Base-by-base conservation (phyloP, 2,329 filamentous ascomycete genomes). In the Colletotrichum melonis region DNA sequence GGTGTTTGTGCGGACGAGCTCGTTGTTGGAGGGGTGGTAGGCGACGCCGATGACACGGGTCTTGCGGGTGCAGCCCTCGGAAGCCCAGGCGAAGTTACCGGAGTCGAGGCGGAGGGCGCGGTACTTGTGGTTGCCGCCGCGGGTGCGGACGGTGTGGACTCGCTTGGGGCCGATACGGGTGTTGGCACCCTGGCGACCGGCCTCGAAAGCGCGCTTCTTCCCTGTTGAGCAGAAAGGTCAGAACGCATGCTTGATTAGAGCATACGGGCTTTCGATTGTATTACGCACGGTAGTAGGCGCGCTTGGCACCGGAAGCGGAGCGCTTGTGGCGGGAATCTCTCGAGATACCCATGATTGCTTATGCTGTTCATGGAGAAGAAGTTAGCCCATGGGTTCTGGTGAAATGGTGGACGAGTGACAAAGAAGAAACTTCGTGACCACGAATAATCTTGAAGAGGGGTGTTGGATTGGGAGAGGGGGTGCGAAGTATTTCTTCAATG, bases 1-100 rank as follows among this genome's bases (percentile, higher is more conserved):
- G 90, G 97, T 98, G 93, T 99, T 99, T 88, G 97, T 99, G 85
- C 97, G 97, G 91, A 99, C 95, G 81, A 99, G 92, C 90, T 99
- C 97, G 95, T 99, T 99, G 95, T 99, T 99, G 86, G 96, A 98
- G 77, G 97, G 97, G 89, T 99, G 97, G 94, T 95, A 99, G 86
- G 93, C 93, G 88, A 99, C 97, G 83, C 90, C 95, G 86, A 99
- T 98, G 86, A 99, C 94, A 91, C 97, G 97, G 88, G 94, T 95
- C 93, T 99, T 99, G 92, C 97, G 96, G 88, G 96, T 94, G 88
- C 95, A 90, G 84, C 96, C 95, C 92, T 99, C 97, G 79, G 95
- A 98, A 83, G 94, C 96, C 97, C 97, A 99, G 83, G 95, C 95
- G 89, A 98, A 99, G 93, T 99, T 99, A 86, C 97, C 97, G 79